Base-by-base conservation (phyloP, 305 asterid species). In the Caryopteris hybrid region DNA sequence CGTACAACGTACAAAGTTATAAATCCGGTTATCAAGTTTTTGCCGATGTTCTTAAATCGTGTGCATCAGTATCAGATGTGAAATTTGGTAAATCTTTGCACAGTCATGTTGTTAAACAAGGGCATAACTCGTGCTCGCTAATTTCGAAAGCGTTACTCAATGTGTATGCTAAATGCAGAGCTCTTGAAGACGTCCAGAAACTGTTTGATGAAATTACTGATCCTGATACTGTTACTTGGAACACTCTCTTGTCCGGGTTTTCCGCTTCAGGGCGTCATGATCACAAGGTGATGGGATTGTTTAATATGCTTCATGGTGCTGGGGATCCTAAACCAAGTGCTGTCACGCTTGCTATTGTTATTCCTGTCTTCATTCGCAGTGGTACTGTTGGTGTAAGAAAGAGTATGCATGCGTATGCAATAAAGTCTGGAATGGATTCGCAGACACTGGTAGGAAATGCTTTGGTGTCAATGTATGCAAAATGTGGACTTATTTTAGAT, bases 101-200 rank as follows among this genome's bases (percentile, higher is more conserved):
- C 47, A 66, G 83, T 71, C 80, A 74, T 57, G 88, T 76, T 41
- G 66, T 88, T 41, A 92, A 83, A 75, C 85, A 79, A 58, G 97
- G 97, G 46, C 84, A 79, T 61, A 60, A 14, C 16, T 81, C 85
- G 6, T 88, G 96, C 85, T 78, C 51, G 12, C 62, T 82, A 39
- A 76, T 88, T 60, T 72, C 79, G 33, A 93, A 93, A 78, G 82
- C 94, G 8, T 71, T 92, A 76, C 95, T 92, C 76, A 92, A 90
- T 75, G 76, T 88, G 97, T 93, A 93, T 77, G 96, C 95, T 3
- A 90, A 93, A 68, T 90, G 90, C 80, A 83, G 80, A 60, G 84
- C 76, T 74, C 75, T 85, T 13, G 87, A 78, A 66, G 95, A 90
- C 56, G 86, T 86, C 75, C 79, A 68, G 73, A 64, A 86, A 3